Evolutionary conservation across 768 basidiomycete species (phyloP).

Genomic region (Pisolithus albus): DNA sequence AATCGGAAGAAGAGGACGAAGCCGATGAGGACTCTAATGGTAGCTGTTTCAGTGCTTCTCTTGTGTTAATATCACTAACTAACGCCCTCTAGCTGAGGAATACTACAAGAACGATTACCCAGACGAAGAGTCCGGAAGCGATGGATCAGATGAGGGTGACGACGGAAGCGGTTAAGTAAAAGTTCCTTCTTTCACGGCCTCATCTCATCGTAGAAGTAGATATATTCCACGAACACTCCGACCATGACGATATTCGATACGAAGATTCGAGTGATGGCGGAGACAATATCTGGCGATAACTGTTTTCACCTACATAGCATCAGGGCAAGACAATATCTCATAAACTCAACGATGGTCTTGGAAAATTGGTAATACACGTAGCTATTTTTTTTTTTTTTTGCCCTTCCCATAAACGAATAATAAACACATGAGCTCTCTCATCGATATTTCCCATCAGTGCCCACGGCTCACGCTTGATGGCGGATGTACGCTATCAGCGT

Average conservation of each 20-base stretch:
- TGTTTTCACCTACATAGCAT: constrained; percentile 1
- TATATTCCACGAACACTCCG: constrained; percentile 50
- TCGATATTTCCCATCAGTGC: background rate
- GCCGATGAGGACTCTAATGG: constrained; percentile 85
- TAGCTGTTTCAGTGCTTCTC: constrained; percentile 21
- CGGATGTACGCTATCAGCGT: background rate
- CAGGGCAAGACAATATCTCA: constrained; percentile 9
- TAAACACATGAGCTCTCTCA: background rate
- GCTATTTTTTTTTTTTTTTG: too few species aligned
- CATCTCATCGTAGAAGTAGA: constrained; percentile 31
- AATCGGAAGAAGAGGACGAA: constrained; percentile 63
- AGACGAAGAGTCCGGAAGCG: constrained; percentile 49
- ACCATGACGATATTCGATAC: constrained; percentile 34
- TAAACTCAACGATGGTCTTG: constrained; percentile 14
- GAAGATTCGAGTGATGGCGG: constrained; percentile 22
- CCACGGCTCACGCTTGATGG: background rate
- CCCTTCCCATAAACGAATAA: too few species aligned
- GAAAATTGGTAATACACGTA: background rate
- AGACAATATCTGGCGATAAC: constrained; percentile 30
- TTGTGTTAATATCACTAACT: background rate
- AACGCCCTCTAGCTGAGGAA: constrained; percentile 52
- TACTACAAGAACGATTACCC: constrained; percentile 85
- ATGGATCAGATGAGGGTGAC: constrained; percentile 1
- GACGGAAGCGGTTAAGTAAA: constrained; percentile 27
- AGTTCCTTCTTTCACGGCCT: background rate